Conservation (phyloP, 2,329 filamentous ascomycete species). For the Arthroderma sp. region DNA sequence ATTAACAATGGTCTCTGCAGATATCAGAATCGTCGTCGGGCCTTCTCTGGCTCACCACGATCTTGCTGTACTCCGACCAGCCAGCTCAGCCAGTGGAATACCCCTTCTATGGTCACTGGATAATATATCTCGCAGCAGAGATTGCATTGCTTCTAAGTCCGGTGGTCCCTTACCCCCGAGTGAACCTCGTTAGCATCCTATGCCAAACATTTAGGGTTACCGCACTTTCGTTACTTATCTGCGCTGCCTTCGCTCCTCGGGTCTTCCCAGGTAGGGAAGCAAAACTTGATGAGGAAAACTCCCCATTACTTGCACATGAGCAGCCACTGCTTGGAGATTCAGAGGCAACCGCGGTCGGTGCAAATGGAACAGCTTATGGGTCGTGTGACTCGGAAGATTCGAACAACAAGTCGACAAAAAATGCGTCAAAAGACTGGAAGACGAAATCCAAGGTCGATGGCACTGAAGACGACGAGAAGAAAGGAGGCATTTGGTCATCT, state of each 20-base stretch:
- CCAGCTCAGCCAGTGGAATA: slow-evolving; percentile 44
- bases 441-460: background rate
- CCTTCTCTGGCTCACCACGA: slow-evolving; percentile 51
- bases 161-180: slow-evolving; percentile 19
- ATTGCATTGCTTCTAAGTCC: slow-evolving; percentile 34
- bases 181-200: slow-evolving; percentile 17
- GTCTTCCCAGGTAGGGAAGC: slow-evolving; percentile 5
- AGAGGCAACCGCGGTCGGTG: slow-evolving; percentile 18
- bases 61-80: slow-evolving; percentile 43
- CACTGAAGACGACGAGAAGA: background rate
- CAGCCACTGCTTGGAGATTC: background rate
- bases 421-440: background rate
- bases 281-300: slow-evolving; percentile 15
- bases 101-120: slow-evolving; percentile 52
- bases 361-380: slow-evolving; percentile 22
- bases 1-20: slow-evolving; percentile 18
- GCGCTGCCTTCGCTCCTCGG: slow-evolving; percentile 10
- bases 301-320: slow-evolving; percentile 14
- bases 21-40: slow-evolving; percentile 51
- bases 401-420: background rate
- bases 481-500: slow-evolving; percentile 5
- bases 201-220: slow-evolving; percentile 14
- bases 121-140: slow-evolving; percentile 48
- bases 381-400: slow-evolving; percentile 12
- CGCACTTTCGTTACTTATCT: slow-evolving; percentile 14